These are phyloP conservation scores for Trichoderma afroharzianum DNA, from an alignment of 2,329 filamentous ascomycete species.

Conservation along the genomic window DNA sequence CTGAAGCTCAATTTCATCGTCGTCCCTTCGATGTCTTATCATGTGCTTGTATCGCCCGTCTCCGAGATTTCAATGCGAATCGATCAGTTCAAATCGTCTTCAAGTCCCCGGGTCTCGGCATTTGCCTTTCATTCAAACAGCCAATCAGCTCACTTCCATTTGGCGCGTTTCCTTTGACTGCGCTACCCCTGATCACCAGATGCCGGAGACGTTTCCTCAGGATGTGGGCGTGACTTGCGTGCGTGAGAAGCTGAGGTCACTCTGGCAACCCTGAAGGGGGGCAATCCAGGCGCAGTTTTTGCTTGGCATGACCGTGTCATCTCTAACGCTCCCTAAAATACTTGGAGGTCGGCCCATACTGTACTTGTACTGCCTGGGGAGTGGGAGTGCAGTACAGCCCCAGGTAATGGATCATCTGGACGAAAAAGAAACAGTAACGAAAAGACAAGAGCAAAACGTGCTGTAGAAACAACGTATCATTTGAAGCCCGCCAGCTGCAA, in stretches of 20 bases:
- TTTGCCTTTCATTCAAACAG: neutral
- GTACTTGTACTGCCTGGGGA: neutral
- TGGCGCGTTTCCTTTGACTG: neutral
- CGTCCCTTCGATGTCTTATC: neutral
- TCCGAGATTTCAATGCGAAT: neutral
- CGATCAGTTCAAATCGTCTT: neutral
- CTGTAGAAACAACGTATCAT: neutral
- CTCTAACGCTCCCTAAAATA: neutral
- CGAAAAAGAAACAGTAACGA: neutral
- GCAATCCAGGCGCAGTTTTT: neutral
- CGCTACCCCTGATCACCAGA: conserved; percentile 7
- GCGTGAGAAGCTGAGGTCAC: conserved; percentile 7
- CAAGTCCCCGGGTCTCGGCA: neutral
- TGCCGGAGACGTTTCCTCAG: neutral
- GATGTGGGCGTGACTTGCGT: conserved; percentile 2
- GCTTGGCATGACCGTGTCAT: conserved; percentile 9
- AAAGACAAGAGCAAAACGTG: neutral
- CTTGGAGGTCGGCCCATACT: neutral
- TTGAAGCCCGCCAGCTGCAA: neutral
- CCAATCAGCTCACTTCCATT: neutral
- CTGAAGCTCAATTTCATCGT: neutral
- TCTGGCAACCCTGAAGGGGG: conserved; percentile 3
- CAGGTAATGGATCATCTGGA: neutral
- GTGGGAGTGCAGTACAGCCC: neutral
- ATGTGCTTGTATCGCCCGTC: neutral